These are phyloP conservation scores for Euryodendron excelsum DNA, from an alignment of 148 eudicot species.

Conservation along the genomic window DNA sequence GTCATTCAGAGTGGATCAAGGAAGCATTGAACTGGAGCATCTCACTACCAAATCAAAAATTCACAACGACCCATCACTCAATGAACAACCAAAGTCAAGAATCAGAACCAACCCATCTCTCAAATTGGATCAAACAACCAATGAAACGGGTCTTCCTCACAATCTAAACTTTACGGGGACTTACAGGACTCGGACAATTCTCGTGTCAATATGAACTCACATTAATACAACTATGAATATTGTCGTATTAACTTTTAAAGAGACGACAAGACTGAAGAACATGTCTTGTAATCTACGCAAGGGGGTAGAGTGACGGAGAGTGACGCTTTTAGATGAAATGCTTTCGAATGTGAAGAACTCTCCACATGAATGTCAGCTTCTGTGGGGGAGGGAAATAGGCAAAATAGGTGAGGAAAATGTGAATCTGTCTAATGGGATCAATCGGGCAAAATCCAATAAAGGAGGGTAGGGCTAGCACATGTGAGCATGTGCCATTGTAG, in stretches of 20 bases:
- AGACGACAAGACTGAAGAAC: too few relatives aligned
- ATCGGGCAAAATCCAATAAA: too few relatives aligned
- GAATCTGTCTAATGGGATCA: not conserved
- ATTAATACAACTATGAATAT: too few relatives aligned
- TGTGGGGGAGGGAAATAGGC: not conserved
- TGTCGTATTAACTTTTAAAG: too few relatives aligned
- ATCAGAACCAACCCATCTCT: constrained; percentile 19
- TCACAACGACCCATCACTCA: constrained; percentile 10
- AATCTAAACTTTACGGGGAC: not conserved
- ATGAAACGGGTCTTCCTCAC: constrained; percentile 5
- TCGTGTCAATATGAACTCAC: not conserved
- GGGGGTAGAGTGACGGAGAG: not conserved
- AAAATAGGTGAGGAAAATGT: not conserved
- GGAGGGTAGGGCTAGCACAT: too few relatives aligned
- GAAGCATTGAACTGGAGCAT: not conserved
- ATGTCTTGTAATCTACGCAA: not conserved
- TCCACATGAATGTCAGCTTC: not conserved
- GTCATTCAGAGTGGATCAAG: constrained; percentile 22
- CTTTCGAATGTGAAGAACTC: not conserved
- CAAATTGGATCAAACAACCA: constrained; percentile 7
- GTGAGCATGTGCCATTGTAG: too few relatives aligned
- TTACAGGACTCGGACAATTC: not conserved
- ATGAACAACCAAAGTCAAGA: constrained; percentile 1
- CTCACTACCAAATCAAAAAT: constrained; percentile 15
- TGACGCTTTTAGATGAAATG: not conserved